These are phyloP conservation scores for Rhizopus microsporus DNA, from an alignment of 371 early-diverging fungal species.

Conservation along the genomic window DNA sequence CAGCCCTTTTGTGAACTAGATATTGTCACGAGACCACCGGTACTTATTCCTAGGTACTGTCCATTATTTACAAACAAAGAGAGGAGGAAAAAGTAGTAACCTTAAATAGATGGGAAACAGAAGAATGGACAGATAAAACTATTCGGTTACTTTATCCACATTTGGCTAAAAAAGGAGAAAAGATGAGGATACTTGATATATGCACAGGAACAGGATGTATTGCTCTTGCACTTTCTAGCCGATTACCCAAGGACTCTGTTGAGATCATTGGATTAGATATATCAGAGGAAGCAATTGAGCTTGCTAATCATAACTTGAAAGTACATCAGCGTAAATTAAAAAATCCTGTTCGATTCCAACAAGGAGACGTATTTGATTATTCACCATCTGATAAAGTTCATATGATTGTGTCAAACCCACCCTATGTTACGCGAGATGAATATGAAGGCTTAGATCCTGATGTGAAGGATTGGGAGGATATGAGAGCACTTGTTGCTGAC, in stretches of 20 bases:
- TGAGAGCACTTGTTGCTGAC: conserved; percentile 77
- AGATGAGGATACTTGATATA: conserved; percentile 77
- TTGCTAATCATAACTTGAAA: conserved; percentile 52
- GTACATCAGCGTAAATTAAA: conserved; percentile 8
- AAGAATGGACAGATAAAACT: conserved; percentile 81
- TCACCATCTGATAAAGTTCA: conserved; percentile 30
- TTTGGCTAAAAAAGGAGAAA: neutral
- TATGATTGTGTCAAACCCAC: conserved; percentile 88
- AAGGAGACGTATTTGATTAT: conserved; percentile 50
- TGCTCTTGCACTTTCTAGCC: conserved; percentile 71
- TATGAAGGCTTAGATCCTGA: conserved; percentile 64
- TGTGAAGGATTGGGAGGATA: conserved; percentile 88
- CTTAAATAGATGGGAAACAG: conserved; percentile 82
- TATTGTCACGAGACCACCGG: conserved; percentile 70
- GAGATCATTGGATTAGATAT: conserved; percentile 48
- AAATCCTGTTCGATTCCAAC: conserved; percentile 37
- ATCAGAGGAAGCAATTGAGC: conserved; percentile 42
- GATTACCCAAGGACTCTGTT: conserved; percentile 42
- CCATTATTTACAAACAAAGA: neutral
- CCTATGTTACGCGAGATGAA: conserved; percentile 81
- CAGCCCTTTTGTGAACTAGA: conserved; percentile 85
- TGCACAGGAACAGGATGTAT: conserved; percentile 93
- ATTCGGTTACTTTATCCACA: conserved; percentile 39
- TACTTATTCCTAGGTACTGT: conserved; percentile 79
- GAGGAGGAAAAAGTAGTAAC: neutral